Evolutionary conservation across 108 stramenopile species (phyloP).

Genomic region (Skeletonema potamos): DNA sequence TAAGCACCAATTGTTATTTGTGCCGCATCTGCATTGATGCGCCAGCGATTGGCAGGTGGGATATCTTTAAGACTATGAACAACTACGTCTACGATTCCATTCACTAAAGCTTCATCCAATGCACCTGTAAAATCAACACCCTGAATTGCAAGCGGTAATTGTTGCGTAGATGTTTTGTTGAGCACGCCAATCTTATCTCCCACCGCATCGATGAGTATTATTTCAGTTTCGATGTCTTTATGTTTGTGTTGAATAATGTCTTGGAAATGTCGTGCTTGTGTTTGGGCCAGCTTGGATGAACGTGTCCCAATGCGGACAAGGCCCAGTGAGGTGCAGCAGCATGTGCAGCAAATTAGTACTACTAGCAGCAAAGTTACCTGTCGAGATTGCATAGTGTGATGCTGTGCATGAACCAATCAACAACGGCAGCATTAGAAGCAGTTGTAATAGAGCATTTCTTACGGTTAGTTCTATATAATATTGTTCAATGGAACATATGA

Average conservation of each 20-base stretch:
- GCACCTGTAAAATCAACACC: constrained; percentile 26
- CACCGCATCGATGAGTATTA: constrained; percentile 10
- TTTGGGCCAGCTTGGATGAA: constrained; percentile 11
- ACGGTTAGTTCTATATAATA: too few species aligned
- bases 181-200: constrained; percentile 4
- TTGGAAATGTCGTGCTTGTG: constrained; percentile 8
- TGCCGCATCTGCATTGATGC: not conserved
- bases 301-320: constrained; percentile 16
- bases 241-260: not conserved
- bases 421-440: too few species aligned
- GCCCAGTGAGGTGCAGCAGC: not conserved
- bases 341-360: not conserved
- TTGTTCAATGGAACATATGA: too few species aligned
- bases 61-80: constrained; percentile 37
- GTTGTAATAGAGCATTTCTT: too few species aligned
- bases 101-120: constrained; percentile 18
- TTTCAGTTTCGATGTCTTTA: not conserved
- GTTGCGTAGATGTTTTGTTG: not conserved
- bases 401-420: too few species aligned
- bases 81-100: constrained; percentile 14
- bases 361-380: too few species aligned
- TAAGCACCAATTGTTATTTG: constrained; percentile 2
- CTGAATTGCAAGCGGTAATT: constrained; percentile 10
- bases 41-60: constrained; percentile 25
- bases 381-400: not conserved